Evolutionary conservation across 352 stramenopile species (phyloP).

Genomic region (Pythium brassicae): DNA sequence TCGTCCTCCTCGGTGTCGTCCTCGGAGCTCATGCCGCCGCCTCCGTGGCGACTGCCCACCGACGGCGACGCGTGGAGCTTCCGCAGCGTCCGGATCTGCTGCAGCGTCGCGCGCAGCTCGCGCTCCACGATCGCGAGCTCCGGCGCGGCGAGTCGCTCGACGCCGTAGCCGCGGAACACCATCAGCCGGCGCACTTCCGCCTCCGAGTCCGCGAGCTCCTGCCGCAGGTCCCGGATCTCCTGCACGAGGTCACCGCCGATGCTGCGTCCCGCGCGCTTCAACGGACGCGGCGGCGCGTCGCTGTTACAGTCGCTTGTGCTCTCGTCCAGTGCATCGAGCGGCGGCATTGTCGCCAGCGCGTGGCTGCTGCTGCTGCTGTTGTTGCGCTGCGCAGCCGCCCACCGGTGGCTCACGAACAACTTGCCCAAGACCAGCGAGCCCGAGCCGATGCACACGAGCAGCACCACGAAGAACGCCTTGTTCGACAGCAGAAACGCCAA

Average conservation of each 20-base stretch:
- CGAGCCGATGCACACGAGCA: conserved; percentile 45
- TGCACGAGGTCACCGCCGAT: conserved; percentile 34
- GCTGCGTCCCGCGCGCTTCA: too few relatives aligned
- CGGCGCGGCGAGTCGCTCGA: conserved; percentile 39
- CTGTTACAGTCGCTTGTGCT: not conserved
- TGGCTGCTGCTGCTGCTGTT: not conserved
- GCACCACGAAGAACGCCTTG: conserved; percentile 39
- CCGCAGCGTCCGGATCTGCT: conserved; percentile 44
- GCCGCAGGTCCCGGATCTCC: conserved; percentile 59
- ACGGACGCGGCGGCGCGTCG: not conserved
- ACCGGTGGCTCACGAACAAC: conserved; percentile 32
- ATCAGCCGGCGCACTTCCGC: conserved; percentile 69
- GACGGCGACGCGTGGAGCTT: not conserved
- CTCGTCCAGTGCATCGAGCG: not conserved
- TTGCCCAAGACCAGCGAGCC: conserved; percentile 36
- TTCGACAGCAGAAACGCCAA: conserved; percentile 41
- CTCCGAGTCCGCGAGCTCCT: conserved; percentile 76
- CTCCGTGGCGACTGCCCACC: too few relatives aligned
- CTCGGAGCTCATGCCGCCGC: conserved; percentile 2
- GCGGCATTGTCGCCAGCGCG: not conserved
- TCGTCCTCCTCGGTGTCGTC: conserved; percentile 10
- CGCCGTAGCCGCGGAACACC: conserved; percentile 70
- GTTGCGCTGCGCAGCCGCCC: conserved; percentile 8
- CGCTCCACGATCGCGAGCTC: conserved; percentile 52
- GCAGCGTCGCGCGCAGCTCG: conserved; percentile 51